A percentile compares a stretch with the other conserved stretches of the same genome.
Conservation (phyloP, 179 eudicot species). For the Sideroxylon spinosum region DNA sequence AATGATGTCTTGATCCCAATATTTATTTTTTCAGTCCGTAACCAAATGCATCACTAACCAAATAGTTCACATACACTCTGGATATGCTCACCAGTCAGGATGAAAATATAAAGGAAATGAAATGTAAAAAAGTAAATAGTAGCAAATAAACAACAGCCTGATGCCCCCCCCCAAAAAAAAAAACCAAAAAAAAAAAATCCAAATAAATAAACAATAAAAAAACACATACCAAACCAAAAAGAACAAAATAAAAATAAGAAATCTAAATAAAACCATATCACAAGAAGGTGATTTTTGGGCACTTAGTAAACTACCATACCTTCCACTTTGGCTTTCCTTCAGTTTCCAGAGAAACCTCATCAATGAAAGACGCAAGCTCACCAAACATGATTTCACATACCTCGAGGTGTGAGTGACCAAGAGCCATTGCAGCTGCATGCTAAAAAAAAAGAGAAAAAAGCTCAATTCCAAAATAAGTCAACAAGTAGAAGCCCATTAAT, state of each 20-base stretch:
- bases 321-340: constrained; percentile 99
- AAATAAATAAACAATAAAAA: background rate
- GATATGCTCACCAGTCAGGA: background rate
- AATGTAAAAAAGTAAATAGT: no score
- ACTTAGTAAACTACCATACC: constrained; percentile 42
- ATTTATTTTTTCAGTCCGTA: background rate
- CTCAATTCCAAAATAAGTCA: background rate
- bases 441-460: constrained; percentile 27
- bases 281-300: background rate
- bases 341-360: constrained; percentile 81
- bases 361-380: constrained; percentile 87
- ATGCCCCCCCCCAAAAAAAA: background rate
- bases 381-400: constrained; percentile 88
- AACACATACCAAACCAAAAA: no score
- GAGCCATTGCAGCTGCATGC: constrained; percentile 97
- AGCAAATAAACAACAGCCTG: no score
- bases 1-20: background rate
- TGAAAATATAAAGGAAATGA: no score
- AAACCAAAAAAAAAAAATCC: background rate
- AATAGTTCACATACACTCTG: background rate
- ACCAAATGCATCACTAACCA: background rate
- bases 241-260: no score
- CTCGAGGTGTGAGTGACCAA: constrained; percentile 95
- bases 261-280: background rate
- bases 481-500: background rate